Evolutionary conservation across 176 grass and related monocot genomes (phyloP).

Genomic region (barley (Hordeum vulgare)): MorexV3_pseudomolecules_assembly NC_058518.1:76635577-76636076

Average conservation of each 20-base stretch:
- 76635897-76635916: neutral
- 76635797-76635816: conserved; percentile 32
- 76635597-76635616: neutral
- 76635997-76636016: neutral
- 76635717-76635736: conserved; percentile 28
- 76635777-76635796: conserved; percentile 44
- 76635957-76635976: neutral
- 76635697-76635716: neutral
- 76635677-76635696: neutral
- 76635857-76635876: neutral
- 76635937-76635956: neutral
- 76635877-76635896: neutral
- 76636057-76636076: neutral
- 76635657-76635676: neutral
- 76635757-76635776: conserved; percentile 20
- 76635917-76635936: neutral
- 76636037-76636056: neutral
- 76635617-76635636: neutral
- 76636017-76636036: neutral
- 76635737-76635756: neutral
- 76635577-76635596: conserved; percentile 33
- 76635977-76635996: neutral
- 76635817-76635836: neutral
- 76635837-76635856: neutral
- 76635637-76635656: neutral